phyloP scores from a whole-genome alignment of 108 stramenopile genomes.

The Thalassiosira profunda region DNA sequence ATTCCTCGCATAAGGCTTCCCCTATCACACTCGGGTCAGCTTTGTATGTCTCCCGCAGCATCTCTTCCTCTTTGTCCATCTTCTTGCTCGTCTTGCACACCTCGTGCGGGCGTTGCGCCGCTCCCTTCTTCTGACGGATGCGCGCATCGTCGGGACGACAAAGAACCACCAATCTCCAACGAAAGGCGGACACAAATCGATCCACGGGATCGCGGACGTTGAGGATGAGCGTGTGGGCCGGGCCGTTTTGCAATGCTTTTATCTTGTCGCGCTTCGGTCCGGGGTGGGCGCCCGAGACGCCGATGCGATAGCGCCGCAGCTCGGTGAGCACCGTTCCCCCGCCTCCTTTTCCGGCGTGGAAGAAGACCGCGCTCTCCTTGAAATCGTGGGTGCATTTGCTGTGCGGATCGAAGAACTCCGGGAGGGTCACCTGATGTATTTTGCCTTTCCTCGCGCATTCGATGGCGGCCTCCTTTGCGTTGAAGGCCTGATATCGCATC shows the following conservation, averaged over 20 bases:
- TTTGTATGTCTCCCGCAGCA: conserved; percentile 3
- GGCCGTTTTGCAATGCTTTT: background rate
- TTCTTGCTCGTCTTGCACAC: background rate
- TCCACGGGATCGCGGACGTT: conserved; percentile 27
- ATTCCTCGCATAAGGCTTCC: conserved; percentile 15
- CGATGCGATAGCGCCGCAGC: background rate
- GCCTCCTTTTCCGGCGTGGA: conserved; percentile 15
- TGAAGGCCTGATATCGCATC: too few relatives aligned
- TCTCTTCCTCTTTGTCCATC: background rate
- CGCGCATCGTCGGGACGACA: conserved; percentile 4
- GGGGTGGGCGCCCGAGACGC: conserved; percentile 1
- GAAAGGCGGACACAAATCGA: conserved; percentile 17
- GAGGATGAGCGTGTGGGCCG: conserved; percentile 3
- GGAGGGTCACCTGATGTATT: too few relatives aligned
- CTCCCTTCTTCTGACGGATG: too few relatives aligned
- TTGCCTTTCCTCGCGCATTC: too few relatives aligned
- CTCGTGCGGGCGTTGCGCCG: conserved; percentile 2
- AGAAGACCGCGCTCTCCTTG: background rate
- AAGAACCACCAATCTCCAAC: conserved; percentile 10
- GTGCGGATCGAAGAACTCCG: background rate
- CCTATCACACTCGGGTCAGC: background rate
- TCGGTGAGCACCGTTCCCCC: conserved; percentile 6
- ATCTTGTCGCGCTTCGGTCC: background rate
- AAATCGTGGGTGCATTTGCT: conserved; percentile 6
- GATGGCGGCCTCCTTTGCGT: too few relatives aligned